A percentile compares a stretch with the other conserved stretches of the same genome.
Evolutionary conservation across 2,329 filamentous ascomycete genomes (phyloP).

Genomic region (Akanthomyces lecanii): DNA sequence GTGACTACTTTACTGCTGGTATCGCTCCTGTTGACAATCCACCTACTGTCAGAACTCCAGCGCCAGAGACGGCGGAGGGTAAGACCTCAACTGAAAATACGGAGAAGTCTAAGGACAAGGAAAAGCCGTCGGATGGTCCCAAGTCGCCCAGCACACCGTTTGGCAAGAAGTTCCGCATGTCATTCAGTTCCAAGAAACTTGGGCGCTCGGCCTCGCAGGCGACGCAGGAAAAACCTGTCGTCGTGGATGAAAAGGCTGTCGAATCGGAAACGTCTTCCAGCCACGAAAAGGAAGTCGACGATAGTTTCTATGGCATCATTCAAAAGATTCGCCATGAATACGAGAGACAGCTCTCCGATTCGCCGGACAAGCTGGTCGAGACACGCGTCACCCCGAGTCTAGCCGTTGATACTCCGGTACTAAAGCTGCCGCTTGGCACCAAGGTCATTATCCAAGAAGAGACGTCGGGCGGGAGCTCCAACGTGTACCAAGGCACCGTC

Average conservation of each 20-base stretch:
- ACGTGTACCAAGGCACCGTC: constrained; percentile 88
- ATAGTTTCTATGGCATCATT: constrained; percentile 68
- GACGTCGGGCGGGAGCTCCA: constrained; percentile 64
- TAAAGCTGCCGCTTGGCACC: constrained; percentile 65
- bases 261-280: constrained; percentile 60
- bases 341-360: constrained; percentile 59
- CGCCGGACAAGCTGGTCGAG: constrained; percentile 51
- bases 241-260: constrained; percentile 72
- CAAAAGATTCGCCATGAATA: constrained; percentile 71
- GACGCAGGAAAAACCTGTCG: constrained; percentile 65
- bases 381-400: constrained; percentile 65
- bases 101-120: constrained; percentile 45
- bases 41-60: constrained; percentile 27
- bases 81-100: constrained; percentile 44
- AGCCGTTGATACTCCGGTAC: constrained; percentile 68
- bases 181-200: constrained; percentile 81
- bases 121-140: constrained; percentile 45
- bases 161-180: constrained; percentile 81
- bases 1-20: constrained; percentile 74
- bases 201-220: constrained; percentile 58
- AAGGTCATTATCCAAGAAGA: constrained; percentile 68
- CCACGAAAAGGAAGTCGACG: constrained; percentile 69
- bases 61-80: constrained; percentile 46
- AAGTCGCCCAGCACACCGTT: constrained; percentile 64
- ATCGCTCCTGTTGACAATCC: constrained; percentile 46